Base-by-base conservation (phyloP, 169 alveolate species). In the Cryptosporidium tyzzeri region DNA sequence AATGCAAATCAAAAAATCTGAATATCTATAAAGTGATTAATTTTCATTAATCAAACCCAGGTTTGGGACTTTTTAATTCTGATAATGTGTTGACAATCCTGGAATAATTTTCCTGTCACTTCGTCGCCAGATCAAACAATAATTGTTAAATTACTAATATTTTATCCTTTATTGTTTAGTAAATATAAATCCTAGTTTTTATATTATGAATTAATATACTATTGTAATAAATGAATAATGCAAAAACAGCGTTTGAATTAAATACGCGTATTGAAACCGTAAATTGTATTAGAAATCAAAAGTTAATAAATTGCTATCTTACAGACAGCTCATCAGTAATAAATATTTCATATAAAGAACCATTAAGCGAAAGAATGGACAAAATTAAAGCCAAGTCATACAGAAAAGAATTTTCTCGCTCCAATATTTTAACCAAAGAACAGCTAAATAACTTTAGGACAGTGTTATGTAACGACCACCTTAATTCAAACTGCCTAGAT, bases 401-500 rank as follows among this genome's bases (percentile, higher is more conserved):
- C 44, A 33, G 50, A 35, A 65, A 37, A 2, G 71, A 65, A n/a
- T 31, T 18, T 33, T 65, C 48, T 33, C 12, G 29, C 10, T 65
- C 41, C 16, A 65, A 37, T 26, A n/a, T 65, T 8, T 26, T 80
- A 62, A 80, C 23, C 39, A 44, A 62, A 31, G 89, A 80, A 8
- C 74, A 80, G 48, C 31, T 80, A 59, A 50, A 65, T 65, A 21
- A 50, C 18, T 80, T 80, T 41, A 59, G 89, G 59, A 80, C 89
- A 31, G 33, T 62, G 26, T 18, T 80, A 41, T 80, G 89, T 33
- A 80, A 59, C 65, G 89, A 80, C 48, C 89, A 80, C 21, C 33
- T 80, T 18, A 80, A 80, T 44, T 80, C 89, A 21, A 80, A 80
- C 5, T 80, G 89, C n/a, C 29, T 80, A 5, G 80, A 80, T 45